These are phyloP conservation scores for Polymyxa betae DNA, from an alignment of 208 protist species.

Conservation along the genomic window DNA sequence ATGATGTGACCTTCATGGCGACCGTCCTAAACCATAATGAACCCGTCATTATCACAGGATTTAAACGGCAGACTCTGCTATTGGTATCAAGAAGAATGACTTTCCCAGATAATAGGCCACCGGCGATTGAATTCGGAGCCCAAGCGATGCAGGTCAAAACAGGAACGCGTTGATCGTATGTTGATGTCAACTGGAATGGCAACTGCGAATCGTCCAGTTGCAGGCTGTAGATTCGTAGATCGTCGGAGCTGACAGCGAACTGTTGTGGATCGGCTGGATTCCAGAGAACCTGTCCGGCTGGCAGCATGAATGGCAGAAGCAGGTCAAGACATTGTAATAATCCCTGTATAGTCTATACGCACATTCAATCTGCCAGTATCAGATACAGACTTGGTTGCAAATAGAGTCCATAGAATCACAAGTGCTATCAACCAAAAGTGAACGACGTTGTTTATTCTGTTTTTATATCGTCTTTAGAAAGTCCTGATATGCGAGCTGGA, in stretches of 20 bases:
- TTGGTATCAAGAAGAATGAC: background rate
- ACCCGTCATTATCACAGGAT: background rate
- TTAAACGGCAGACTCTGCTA: background rate
- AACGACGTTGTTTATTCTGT: too few relatives aligned
- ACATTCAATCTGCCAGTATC: too few relatives aligned
- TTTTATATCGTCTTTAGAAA: too few relatives aligned
- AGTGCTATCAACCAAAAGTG: too few relatives aligned
- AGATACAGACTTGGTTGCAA: too few relatives aligned
- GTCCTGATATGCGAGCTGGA: too few relatives aligned
- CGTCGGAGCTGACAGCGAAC: constrained; percentile 44
- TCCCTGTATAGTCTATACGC: too few relatives aligned
- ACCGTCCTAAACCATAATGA: background rate
- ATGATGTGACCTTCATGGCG: background rate
- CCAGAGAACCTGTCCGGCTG: background rate
- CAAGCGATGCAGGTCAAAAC: constrained; percentile 17
- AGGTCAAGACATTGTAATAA: too few relatives aligned
- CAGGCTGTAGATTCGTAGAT: background rate
- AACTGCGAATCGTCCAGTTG: background rate
- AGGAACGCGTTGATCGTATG: background rate
- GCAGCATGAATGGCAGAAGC: background rate
- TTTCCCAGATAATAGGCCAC: background rate
- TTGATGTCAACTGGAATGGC: background rate
- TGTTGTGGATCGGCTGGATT: background rate
- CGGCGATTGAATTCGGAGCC: background rate
- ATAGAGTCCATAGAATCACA: too few relatives aligned